These are phyloP conservation scores for Keqinozyma sinolaborantium DNA, from an alignment of 1,139 yeast genomes.

Conservation along the genomic window DNA sequence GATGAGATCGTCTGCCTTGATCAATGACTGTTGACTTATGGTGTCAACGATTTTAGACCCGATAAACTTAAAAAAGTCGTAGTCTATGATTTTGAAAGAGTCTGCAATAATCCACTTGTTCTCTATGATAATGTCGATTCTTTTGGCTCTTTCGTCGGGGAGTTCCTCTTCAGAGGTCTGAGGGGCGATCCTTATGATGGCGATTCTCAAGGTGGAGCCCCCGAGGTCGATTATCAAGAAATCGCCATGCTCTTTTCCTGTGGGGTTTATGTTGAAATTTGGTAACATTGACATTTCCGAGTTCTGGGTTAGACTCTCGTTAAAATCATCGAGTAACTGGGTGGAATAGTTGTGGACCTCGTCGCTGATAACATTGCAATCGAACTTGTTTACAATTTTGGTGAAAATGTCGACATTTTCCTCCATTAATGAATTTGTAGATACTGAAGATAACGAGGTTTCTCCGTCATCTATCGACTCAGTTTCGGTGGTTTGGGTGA, in stretches of 20 bases:
- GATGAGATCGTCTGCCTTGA: slow-evolving; percentile 10
- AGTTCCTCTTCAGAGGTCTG: slow-evolving; percentile 4
- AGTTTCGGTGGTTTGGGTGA: neutral
- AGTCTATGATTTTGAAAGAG: slow-evolving; percentile 33
- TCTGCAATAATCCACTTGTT: slow-evolving; percentile 41
- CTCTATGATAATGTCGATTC: slow-evolving; percentile 29
- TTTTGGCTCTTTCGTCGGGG: slow-evolving; percentile 13
- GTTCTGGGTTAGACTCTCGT: slow-evolving; percentile 25
- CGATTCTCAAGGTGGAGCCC: slow-evolving; percentile 50
- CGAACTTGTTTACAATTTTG: slow-evolving; percentile 8
- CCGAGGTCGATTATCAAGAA: slow-evolving; percentile 52
- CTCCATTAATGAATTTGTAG: neutral
- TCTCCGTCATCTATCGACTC: neutral
- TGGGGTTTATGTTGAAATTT: slow-evolving; percentile 38
- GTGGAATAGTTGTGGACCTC: slow-evolving; percentile 14
- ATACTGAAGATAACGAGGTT: neutral
- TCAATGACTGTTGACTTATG: slow-evolving; percentile 22
- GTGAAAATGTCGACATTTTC: neutral
- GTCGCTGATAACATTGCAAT: slow-evolving; percentile 7
- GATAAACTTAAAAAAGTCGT: slow-evolving; percentile 38
- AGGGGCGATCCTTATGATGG: slow-evolving; percentile 34
- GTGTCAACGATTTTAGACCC: slow-evolving; percentile 31
- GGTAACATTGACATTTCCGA: slow-evolving; percentile 46
- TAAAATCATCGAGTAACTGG: slow-evolving; percentile 18
- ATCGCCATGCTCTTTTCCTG: slow-evolving; percentile 41